phyloP scores from a whole-genome alignment of 208 protist species.

The Trypanosoma congolense region DNA sequence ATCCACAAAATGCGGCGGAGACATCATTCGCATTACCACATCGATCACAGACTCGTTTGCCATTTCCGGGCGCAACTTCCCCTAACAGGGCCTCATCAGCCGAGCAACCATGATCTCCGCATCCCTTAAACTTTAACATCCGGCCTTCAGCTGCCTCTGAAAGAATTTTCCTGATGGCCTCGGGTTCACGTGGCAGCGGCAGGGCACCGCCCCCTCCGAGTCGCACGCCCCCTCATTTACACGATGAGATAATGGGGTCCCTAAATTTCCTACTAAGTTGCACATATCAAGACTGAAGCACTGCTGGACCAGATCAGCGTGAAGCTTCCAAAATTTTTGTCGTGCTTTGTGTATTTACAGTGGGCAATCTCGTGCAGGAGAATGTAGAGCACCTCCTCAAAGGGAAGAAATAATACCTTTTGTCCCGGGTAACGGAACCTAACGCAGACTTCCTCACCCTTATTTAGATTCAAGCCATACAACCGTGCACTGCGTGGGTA shows the following conservation, averaged over 20 bases:
- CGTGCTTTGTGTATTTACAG: conserved; percentile 52
- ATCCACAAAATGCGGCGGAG: conserved; percentile 10
- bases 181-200: background rate
- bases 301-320: conserved; percentile 68
- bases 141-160: conserved; percentile 15
- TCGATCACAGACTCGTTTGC: conserved; percentile 9
- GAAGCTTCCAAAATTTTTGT: conserved; percentile 74
- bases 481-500: conserved; percentile 68
- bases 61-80: background rate
- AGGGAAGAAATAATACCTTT: conserved; percentile 73
- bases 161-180: conserved; percentile 8
- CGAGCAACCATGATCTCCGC: conserved; percentile 7
- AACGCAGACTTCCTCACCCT: conserved; percentile 71
- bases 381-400: conserved; percentile 81
- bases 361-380: conserved; percentile 88
- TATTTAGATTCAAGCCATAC: conserved; percentile 81
- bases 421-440: conserved; percentile 66
- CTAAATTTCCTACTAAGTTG: conserved; percentile 29
- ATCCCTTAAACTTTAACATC: background rate
- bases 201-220: conserved; percentile 7
- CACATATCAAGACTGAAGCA: conserved; percentile 61
- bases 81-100: background rate
- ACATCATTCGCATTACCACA: conserved; percentile 9
- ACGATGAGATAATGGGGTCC: conserved; percentile 3
- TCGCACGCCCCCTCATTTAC: conserved; percentile 5